A percentile compares a stretch with the other conserved stretches of the same genome.
Evolutionary conservation across 192 early-diverging fungal species (phyloP).

Genomic region (Jimgerdemannia lactiflua): DNA sequence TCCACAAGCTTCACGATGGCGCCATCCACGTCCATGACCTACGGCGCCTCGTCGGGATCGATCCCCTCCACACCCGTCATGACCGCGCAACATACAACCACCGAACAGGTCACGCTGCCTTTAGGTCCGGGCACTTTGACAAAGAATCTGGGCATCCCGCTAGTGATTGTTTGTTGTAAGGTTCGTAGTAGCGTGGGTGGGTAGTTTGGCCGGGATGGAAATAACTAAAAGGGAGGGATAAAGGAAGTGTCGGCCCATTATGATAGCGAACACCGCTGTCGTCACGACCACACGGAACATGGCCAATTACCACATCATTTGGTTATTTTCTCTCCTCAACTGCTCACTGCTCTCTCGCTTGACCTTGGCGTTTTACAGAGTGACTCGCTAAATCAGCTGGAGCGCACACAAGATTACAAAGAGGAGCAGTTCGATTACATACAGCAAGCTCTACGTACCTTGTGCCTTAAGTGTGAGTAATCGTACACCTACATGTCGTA

Average conservation of each 20-base stretch:
- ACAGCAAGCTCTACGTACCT: constrained; percentile 85
- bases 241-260: no score
- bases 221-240: no score
- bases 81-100: constrained; percentile 25
- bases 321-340: no score
- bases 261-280: no score
- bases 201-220: background rate
- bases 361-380: constrained; percentile 11
- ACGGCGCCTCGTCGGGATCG: constrained; percentile 6
- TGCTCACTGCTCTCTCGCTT: no score
- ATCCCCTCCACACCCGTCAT: constrained; percentile 19
- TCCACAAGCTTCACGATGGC: constrained; percentile 12
- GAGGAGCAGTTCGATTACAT: constrained; percentile 97
- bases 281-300: no score
- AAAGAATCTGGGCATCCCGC: constrained; percentile 82
- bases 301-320: no score
- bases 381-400: constrained; percentile 71
- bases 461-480: constrained; percentile 83
- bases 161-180: constrained; percentile 90
- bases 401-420: constrained; percentile 78
- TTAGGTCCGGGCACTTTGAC: constrained; percentile 79
- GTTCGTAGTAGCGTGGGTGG: constrained; percentile 22
- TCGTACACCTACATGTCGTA: background rate
- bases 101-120: constrained; percentile 62
- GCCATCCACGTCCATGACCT: background rate